Conservation (phyloP, 2,329 filamentous ascomycete genomes). For the Truncatella angustata region DNA sequence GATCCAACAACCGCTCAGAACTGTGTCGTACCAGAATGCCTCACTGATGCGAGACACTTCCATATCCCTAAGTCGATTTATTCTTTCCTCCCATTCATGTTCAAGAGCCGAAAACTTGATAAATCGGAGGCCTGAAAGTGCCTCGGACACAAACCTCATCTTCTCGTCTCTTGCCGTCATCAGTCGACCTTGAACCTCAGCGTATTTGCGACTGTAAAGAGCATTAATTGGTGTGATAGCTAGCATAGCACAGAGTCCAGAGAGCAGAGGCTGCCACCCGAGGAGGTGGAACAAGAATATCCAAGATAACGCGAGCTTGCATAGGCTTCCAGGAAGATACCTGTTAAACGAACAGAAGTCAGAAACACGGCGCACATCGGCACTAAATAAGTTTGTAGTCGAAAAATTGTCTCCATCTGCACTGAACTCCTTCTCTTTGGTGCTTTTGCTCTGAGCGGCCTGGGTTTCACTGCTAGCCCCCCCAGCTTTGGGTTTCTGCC, state of each 20-base stretch:
- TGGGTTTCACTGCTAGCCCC: constrained; percentile 27
- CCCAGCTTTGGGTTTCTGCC: constrained; percentile 71
- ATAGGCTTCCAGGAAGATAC: constrained; percentile 59
- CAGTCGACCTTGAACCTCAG: constrained; percentile 62
- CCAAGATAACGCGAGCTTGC: constrained; percentile 65
- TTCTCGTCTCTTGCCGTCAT: constrained; percentile 78
- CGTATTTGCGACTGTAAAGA: constrained; percentile 63
- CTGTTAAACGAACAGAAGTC: constrained; percentile 68
- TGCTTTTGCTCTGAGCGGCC: constrained; percentile 34
- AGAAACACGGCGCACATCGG: constrained; percentile 68
- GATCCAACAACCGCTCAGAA: constrained; percentile 67
- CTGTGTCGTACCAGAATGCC: constrained; percentile 62
- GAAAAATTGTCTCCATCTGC: constrained; percentile 63
- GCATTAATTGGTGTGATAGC: constrained; percentile 68
- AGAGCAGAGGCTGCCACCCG: constrained; percentile 66
- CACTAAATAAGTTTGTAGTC: constrained; percentile 75
- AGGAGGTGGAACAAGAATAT: constrained; percentile 66
- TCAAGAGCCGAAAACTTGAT: constrained; percentile 83
- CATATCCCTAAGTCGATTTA: constrained; percentile 60
- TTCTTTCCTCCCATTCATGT: constrained; percentile 70
- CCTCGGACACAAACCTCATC: constrained; percentile 73
- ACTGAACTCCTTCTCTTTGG: constrained; percentile 44
- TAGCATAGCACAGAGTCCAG: constrained; percentile 63
- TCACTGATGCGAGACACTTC: constrained; percentile 68
- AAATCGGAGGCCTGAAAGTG: constrained; percentile 74